phyloP scores from a whole-genome alignment of 1,139 yeast genomes.

The Zygosaccharomyces sapae region DNA sequence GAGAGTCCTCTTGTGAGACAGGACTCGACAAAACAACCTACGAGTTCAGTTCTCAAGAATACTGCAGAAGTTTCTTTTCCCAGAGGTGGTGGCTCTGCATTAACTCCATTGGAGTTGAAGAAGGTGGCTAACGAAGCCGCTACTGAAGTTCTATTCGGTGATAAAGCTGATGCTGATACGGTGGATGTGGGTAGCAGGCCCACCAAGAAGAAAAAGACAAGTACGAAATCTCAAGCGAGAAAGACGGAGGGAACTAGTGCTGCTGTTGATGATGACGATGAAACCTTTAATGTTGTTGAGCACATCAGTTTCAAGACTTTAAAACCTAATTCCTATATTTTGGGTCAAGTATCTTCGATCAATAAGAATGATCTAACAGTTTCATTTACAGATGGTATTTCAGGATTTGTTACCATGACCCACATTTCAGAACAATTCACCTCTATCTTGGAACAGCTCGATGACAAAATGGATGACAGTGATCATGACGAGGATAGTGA shows the following conservation, averaged over 20 bases:
- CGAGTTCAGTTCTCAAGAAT: conserved; percentile 33
- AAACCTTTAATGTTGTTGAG: conserved; percentile 45
- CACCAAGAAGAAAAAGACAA: conserved; percentile 41
- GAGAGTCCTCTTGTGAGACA: conserved; percentile 39
- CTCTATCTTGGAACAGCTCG: conserved; percentile 50
- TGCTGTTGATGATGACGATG: conserved; percentile 22
- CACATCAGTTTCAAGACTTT: conserved; percentile 57
- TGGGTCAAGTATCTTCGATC: conserved; percentile 70
- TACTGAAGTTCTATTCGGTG: conserved; percentile 72
- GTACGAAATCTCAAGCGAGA: conserved; percentile 24
- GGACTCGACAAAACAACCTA: conserved; percentile 38
- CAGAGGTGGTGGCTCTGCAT: conserved; percentile 85
- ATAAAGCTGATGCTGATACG: conserved; percentile 35
- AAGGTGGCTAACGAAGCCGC: conserved; percentile 92
- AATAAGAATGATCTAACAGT: conserved; percentile 61
- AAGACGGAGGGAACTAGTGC: conserved; percentile 4
- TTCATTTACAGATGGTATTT: conserved; percentile 76
- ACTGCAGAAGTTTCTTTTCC: conserved; percentile 73
- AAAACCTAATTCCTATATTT: conserved; percentile 63
- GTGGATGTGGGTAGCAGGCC: conserved; percentile 31
- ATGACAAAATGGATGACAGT: conserved; percentile 41
- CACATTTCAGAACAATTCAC: conserved; percentile 66
- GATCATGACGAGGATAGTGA: conserved; percentile 38
- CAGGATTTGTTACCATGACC: conserved; percentile 77
- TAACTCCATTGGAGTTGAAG: conserved; percentile 86